These are phyloP conservation scores for Starmerella roubikii DNA, from an alignment of 805 yeast genomes.

Conservation along the genomic window DNA sequence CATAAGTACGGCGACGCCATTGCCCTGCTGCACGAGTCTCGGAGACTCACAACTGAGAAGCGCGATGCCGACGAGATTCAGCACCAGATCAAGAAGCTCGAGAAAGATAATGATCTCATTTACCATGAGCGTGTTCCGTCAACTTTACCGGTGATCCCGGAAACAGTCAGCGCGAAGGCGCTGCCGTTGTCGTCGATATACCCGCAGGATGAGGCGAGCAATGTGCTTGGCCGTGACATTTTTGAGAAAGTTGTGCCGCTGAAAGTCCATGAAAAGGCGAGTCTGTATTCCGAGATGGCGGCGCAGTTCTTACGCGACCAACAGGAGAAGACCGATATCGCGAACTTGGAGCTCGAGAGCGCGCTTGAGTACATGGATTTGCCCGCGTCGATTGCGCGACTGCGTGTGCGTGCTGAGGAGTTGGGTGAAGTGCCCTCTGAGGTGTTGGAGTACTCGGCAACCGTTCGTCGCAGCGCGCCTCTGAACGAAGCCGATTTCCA, in stretches of 20 bases:
- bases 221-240: slow-evolving; percentile 39
- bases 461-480: slow-evolving; percentile 7
- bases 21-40: slow-evolving; percentile 44
- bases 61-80: slow-evolving; percentile 22
- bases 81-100: slow-evolving; percentile 27
- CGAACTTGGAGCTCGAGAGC: slow-evolving; percentile 65
- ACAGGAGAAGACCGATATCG: slow-evolving; percentile 58
- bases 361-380: slow-evolving; percentile 69
- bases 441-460: slow-evolving; percentile 30
- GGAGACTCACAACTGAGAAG: slow-evolving; percentile 3
- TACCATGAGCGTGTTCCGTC: slow-evolving; percentile 70
- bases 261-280: slow-evolving; percentile 72
- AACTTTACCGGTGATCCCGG: slow-evolving; percentile 50
- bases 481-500: slow-evolving; percentile 4
- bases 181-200: slow-evolving; percentile 34
- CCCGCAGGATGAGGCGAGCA: slow-evolving; percentile 27
- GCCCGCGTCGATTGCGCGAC: slow-evolving; percentile 33
- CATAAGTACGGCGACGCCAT: slow-evolving; percentile 66
- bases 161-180: slow-evolving; percentile 54
- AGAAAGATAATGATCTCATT: slow-evolving; percentile 78
- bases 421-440: slow-evolving; percentile 27
- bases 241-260: slow-evolving; percentile 74
- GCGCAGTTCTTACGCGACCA: slow-evolving; percentile 62
- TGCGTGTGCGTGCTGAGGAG: slow-evolving; percentile 1
- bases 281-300: slow-evolving; percentile 80